These are phyloP conservation scores for Kodamaea anthophila DNA, from an alignment of 1,139 yeast species.

Conservation along the genomic window DNA sequence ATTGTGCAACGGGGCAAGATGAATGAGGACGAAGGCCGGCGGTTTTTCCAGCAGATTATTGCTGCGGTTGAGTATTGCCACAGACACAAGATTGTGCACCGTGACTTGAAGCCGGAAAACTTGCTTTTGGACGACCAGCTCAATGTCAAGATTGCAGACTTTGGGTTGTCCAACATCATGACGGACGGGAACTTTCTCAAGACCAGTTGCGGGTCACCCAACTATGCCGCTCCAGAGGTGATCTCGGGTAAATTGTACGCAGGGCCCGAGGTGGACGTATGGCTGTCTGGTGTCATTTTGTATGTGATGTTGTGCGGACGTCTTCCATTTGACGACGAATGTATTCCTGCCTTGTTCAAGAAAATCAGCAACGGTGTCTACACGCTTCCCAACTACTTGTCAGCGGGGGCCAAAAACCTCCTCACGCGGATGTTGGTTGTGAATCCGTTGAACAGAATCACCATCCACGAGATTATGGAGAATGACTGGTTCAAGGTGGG, in stretches of 20 bases:
- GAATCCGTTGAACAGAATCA: conserved; percentile 90
- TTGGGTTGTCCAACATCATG: conserved; percentile 93
- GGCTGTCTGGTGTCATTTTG: conserved; percentile 96
- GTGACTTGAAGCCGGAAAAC: conserved; percentile 95
- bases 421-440: conserved; percentile 93
- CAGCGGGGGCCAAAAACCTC: conserved; percentile 81
- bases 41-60: conserved; percentile 95
- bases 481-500: conserved; percentile 93
- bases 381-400: conserved; percentile 82
- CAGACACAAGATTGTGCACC: conserved; percentile 93
- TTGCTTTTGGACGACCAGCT: conserved; percentile 82
- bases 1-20: conserved; percentile 93
- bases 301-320: conserved; percentile 97
- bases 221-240: conserved; percentile 98
- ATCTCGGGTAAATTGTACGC: conserved; percentile 94
- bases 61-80: conserved; percentile 98
- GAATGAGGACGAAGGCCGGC: conserved; percentile 90
- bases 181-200: conserved; percentile 95
- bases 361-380: conserved; percentile 94
- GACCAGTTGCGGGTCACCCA: conserved; percentile 96
- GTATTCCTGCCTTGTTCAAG: conserved; percentile 92
- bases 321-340: conserved; percentile 95
- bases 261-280: conserved; percentile 98
- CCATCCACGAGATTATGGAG: conserved; percentile 89
- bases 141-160: conserved; percentile 95